Conservation (phyloP, 2,329 filamentous ascomycete species). For the Trichoderma aggressivum region DNA sequence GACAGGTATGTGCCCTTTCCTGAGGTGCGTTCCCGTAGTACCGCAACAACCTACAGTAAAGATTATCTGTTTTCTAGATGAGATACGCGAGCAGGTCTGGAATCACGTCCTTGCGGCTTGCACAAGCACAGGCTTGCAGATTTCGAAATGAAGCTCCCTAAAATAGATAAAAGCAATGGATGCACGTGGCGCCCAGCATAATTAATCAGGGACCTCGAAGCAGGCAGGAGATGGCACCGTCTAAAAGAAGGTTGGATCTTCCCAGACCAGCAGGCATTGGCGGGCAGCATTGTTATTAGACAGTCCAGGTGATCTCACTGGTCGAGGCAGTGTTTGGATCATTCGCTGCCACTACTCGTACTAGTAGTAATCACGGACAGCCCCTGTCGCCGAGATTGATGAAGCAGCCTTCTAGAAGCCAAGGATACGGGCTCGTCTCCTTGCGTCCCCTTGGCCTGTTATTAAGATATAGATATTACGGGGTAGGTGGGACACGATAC, state of each 20-base stretch:
- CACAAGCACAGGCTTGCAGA: neutral
- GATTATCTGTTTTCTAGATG: neutral
- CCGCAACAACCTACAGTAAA: too few relatives aligned
- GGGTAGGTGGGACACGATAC: neutral
- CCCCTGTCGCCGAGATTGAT: conserved; percentile 16
- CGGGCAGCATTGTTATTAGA: neutral
- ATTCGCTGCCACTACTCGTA: neutral
- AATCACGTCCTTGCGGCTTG: neutral
- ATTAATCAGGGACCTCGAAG: neutral
- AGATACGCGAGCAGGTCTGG: conserved; percentile 11
- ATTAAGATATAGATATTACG: conserved; percentile 9
- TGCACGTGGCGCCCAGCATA: conserved; percentile 7
- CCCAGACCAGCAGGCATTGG: neutral
- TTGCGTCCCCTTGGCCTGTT: neutral
- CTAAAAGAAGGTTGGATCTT: neutral
- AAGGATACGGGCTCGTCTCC: neutral
- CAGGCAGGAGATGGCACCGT: neutral
- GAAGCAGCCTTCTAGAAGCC: conserved; percentile 15
- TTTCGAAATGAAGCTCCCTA: neutral
- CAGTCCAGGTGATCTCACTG: neutral
- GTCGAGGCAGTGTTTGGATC: neutral
- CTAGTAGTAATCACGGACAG: neutral
- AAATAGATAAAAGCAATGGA: neutral
- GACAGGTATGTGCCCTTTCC: neutral
- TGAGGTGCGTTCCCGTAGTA: neutral